phyloP scores from a whole-genome alignment of 345 rosid species.

The Gossypium longicalyx region DNA sequence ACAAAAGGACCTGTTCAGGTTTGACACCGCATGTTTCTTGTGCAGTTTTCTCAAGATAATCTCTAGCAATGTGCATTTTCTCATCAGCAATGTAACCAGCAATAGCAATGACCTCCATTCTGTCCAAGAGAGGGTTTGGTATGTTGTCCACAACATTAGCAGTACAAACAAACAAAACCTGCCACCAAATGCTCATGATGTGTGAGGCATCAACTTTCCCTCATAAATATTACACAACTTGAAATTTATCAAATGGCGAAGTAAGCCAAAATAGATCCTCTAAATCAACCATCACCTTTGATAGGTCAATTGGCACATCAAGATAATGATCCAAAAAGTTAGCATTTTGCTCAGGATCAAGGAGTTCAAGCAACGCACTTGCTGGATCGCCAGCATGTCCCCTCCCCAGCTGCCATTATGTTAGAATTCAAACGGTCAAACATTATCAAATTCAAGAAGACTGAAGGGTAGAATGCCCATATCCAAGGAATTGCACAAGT shows the following conservation, averaged over 20 bases:
- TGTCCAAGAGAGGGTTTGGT: slow-evolving; percentile 96
- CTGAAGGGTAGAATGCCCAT: neutral
- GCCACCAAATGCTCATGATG: slow-evolving; percentile 18
- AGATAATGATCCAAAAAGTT: slow-evolving; percentile 98
- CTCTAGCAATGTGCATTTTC: slow-evolving; percentile 98
- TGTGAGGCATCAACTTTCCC: neutral
- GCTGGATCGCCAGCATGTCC: slow-evolving; percentile 99
- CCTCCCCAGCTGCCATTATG: slow-evolving; percentile 72
- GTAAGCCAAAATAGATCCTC: neutral
- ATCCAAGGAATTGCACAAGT: neutral
- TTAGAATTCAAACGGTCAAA: slow-evolving; percentile 4
- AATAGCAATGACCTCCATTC: slow-evolving; percentile 97
- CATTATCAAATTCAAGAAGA: neutral
- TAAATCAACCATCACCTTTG: slow-evolving; percentile 52
- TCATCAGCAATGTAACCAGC: slow-evolving; percentile 99
- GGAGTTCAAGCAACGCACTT: slow-evolving; percentile 96
- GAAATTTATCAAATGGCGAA: neutral
- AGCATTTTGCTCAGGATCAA: slow-evolving; percentile 99
- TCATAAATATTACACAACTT: neutral
- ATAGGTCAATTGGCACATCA: slow-evolving; percentile 91
- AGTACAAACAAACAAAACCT: slow-evolving; percentile 99
- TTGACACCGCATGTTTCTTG: slow-evolving; percentile 89
- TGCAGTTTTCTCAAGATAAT: slow-evolving; percentile 82
- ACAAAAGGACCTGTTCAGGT: slow-evolving; percentile 70
- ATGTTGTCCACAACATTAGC: slow-evolving; percentile 96